phyloP scores from a whole-genome alignment of 2,329 filamentous ascomycete species.

The Zymoseptoria crescenta region DNA sequence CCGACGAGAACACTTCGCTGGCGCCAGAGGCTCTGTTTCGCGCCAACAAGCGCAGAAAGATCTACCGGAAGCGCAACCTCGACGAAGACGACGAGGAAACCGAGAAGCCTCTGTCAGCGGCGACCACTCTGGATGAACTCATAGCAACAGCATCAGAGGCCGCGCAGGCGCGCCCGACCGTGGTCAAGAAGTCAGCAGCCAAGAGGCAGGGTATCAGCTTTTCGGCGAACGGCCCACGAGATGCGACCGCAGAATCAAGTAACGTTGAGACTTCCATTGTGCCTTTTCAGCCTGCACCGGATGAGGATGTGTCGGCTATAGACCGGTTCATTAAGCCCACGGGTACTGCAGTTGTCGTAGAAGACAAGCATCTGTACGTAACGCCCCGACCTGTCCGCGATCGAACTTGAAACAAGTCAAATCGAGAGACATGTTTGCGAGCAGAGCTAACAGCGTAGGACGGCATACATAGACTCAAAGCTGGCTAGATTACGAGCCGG shows the following conservation, averaged over 20 bases:
- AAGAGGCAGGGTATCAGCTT: constrained; percentile 27
- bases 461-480: constrained; percentile 75
- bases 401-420: background rate
- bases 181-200: constrained; percentile 9
- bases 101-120: background rate
- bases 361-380: constrained; percentile 73
- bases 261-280: constrained; percentile 8
- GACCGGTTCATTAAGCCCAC: constrained; percentile 66
- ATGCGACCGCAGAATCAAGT: background rate
- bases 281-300: constrained; percentile 1
- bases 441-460: constrained; percentile 63
- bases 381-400: constrained; percentile 2
- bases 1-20: background rate
- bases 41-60: constrained; percentile 44
- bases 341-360: constrained; percentile 54
- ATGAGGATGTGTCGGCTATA: constrained; percentile 12
- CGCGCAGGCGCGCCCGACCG: background rate
- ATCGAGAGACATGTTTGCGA: constrained; percentile 3
- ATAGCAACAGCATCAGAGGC: background rate
- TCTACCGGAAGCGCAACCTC: constrained; percentile 39
- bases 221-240: constrained; percentile 7
- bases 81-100: constrained; percentile 18
- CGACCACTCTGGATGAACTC: background rate
- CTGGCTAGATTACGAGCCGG: constrained; percentile 49
- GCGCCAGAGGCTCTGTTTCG: constrained; percentile 34